These are phyloP conservation scores for Nakazawaea ishiwadae DNA, from an alignment of 805 yeast genomes.

Conservation along the genomic window DNA sequence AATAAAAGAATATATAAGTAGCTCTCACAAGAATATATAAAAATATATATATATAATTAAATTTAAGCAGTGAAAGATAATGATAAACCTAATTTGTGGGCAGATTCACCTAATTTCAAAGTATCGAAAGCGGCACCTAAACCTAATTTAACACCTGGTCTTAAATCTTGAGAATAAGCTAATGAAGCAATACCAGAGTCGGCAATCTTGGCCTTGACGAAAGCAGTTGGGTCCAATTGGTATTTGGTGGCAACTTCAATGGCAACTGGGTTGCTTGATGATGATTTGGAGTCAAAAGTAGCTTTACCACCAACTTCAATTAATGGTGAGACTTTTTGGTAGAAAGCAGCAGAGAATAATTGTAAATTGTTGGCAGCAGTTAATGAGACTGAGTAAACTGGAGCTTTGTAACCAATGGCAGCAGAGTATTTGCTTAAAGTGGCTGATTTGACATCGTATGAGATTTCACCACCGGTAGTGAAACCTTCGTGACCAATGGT, in stretches of 20 bases:
- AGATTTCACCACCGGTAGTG: slow-evolving; percentile 95
- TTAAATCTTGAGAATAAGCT: slow-evolving; percentile 89
- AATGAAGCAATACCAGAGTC: slow-evolving; percentile 93
- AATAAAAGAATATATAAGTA: no score
- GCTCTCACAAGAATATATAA: no score
- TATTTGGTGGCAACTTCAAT: slow-evolving; percentile 96
- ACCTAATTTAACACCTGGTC: slow-evolving; percentile 96
- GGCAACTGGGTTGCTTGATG: slow-evolving; percentile 77
- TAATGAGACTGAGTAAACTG: slow-evolving; percentile 80
- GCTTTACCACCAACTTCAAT: slow-evolving; percentile 99
- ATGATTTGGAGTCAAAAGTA: slow-evolving; percentile 79
- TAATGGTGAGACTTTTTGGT: slow-evolving; percentile 87
- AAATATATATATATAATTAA: slow-evolving; percentile 1
- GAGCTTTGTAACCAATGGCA: slow-evolving; percentile 89
- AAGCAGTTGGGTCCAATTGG: slow-evolving; percentile 80
- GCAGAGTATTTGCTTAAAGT: slow-evolving; percentile 91
- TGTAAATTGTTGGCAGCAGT: slow-evolving; percentile 82
- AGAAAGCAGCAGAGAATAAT: slow-evolving; percentile 91
- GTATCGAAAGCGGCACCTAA: slow-evolving; percentile 97
- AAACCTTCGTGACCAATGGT: slow-evolving; percentile 94
- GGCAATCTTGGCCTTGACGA: slow-evolving; percentile 94
- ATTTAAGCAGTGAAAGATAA: slow-evolving; percentile 84
- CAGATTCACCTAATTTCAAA: slow-evolving; percentile 90
- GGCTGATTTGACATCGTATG: slow-evolving; percentile 92
- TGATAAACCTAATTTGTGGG: slow-evolving; percentile 96